Evolutionary conservation across 139 green algal species (phyloP).

Genomic region (Volvox africanus): DNA sequence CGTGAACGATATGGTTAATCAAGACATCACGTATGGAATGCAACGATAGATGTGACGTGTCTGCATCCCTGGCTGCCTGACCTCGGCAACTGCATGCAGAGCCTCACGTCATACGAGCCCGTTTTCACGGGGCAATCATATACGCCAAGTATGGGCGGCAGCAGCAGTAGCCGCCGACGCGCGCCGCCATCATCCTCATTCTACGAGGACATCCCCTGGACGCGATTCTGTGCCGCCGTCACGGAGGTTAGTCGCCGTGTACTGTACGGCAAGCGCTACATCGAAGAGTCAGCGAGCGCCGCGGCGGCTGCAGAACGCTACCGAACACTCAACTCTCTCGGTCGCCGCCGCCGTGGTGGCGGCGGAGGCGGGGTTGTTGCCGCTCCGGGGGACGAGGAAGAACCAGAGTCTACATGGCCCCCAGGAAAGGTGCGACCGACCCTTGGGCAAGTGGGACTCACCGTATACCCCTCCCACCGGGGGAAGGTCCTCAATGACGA

Average conservation of each 20-base stretch:
- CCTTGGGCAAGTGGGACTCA: background rate
- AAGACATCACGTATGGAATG: too few relatives aligned
- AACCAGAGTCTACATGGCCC: too few relatives aligned
- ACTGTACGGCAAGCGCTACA: slow-evolving; percentile 1
- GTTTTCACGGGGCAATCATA: slow-evolving; percentile 35
- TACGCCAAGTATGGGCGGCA: slow-evolving; percentile 11
- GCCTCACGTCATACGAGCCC: background rate
- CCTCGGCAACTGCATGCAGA: background rate
- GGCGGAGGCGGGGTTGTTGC: background rate
- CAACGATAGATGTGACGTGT: too few relatives aligned
- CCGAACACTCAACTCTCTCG: background rate
- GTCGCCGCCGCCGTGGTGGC: background rate
- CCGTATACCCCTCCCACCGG: background rate
- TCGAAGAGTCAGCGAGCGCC: background rate
- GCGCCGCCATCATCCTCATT: background rate
- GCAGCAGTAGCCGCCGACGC: background rate
- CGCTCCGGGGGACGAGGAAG: background rate
- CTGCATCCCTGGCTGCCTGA: too few relatives aligned
- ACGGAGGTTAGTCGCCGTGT: background rate
- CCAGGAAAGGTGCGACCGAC: background rate
- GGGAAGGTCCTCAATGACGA: background rate
- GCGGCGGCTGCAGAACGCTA: background rate
- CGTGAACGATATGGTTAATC: too few relatives aligned
- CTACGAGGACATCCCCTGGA: slow-evolving; percentile 26
- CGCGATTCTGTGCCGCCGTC: background rate